Conservation (phyloP, 225 moss, liverwort and hornwort genomes). For the Marchantia paleacea region DNA sequence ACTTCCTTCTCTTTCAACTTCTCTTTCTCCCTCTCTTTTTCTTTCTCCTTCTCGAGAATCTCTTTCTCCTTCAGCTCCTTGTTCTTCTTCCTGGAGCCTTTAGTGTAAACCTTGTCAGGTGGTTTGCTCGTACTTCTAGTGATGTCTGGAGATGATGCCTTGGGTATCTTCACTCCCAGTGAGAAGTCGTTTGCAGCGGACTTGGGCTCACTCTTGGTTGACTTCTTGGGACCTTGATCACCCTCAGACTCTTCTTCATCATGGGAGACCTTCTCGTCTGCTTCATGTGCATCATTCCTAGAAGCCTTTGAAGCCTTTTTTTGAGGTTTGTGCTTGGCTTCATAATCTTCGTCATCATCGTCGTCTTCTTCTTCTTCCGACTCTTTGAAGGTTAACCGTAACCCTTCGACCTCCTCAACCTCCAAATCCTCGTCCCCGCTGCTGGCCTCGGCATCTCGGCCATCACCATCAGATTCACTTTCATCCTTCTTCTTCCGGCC, state of each 20-base stretch:
- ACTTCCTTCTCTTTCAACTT: slow-evolving; percentile 41
- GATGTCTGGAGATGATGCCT: slow-evolving; percentile 48
- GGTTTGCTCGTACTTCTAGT: slow-evolving; percentile 53
- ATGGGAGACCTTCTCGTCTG: slow-evolving; percentile 44
- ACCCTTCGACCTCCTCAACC: slow-evolving; percentile 67
- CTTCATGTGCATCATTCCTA: slow-evolving; percentile 48
- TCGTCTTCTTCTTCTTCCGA: slow-evolving; percentile 61
- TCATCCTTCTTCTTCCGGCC: slow-evolving; percentile 58
- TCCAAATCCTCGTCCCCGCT: slow-evolving; percentile 68
- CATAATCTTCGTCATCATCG: slow-evolving; percentile 49
- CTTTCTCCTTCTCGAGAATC: slow-evolving; percentile 40
- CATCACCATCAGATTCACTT: slow-evolving; percentile 48
- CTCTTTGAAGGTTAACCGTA: slow-evolving; percentile 61
- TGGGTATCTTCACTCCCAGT: slow-evolving; percentile 26
- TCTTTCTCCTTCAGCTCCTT: slow-evolving; percentile 47
- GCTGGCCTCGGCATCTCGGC: slow-evolving; percentile 42
- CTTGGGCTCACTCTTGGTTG: slow-evolving; percentile 28
- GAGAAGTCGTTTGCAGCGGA: slow-evolving; percentile 19
- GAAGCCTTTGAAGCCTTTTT: slow-evolving; percentile 34
- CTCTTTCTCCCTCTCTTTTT: slow-evolving; percentile 24
- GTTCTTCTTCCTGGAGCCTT: slow-evolving; percentile 43
- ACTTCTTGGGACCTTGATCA: slow-evolving; percentile 43
- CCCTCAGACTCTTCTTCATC: slow-evolving; percentile 49
- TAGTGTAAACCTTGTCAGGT: slow-evolving; percentile 69
- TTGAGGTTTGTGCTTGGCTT: slow-evolving; percentile 39